Evolutionary conservation across 2,329 filamentous ascomycete genomes (phyloP).

Genomic region (Dothistroma septosporum): DNA sequence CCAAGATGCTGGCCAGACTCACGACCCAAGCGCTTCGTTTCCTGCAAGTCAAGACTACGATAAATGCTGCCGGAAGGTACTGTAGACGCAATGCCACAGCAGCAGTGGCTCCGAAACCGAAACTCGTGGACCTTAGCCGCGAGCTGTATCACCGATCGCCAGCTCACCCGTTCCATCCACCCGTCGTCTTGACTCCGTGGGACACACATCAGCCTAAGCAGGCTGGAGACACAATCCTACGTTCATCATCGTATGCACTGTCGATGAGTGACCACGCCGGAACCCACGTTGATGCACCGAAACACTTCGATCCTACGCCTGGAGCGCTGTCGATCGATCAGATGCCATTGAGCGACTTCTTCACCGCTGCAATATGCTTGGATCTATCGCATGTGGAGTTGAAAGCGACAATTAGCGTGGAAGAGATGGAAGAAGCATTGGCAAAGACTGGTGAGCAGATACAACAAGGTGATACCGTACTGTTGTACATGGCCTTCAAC

Average conservation of each 20-base stretch:
- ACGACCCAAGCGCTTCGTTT: neutral
- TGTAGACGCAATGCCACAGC: slow-evolving; percentile 6
- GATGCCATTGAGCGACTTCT: slow-evolving; percentile 29
- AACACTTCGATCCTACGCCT: slow-evolving; percentile 28
- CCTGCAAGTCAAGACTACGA: neutral
- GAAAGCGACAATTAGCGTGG: slow-evolving; percentile 21
- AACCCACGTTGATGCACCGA: slow-evolving; percentile 30
- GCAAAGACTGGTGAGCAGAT: slow-evolving; percentile 23
- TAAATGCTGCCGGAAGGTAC: neutral
- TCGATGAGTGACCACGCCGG: slow-evolving; percentile 30
- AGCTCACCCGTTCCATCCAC: slow-evolving; percentile 29
- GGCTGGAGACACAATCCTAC: slow-evolving; percentile 27
- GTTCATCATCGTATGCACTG: slow-evolving; percentile 26
- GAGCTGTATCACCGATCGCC: slow-evolving; percentile 28
- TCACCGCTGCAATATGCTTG: slow-evolving; percentile 27
- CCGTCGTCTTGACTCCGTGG: slow-evolving; percentile 26
- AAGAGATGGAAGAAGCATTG: slow-evolving; percentile 26
- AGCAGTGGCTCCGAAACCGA: slow-evolving; percentile 15
- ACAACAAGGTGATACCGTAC: slow-evolving; percentile 24
- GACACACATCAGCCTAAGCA: slow-evolving; percentile 29
- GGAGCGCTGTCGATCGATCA: slow-evolving; percentile 27
- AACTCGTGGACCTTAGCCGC: slow-evolving; percentile 25
- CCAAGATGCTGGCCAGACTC: neutral
- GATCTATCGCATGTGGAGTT: slow-evolving; percentile 29
- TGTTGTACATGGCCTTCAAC: slow-evolving; percentile 29